Evolutionary conservation across 176 grass and related monocot species (phyloP), one percentile per base, ranked within the genome.

Genomic region (Eremochloa ophiuroides): DNA sequence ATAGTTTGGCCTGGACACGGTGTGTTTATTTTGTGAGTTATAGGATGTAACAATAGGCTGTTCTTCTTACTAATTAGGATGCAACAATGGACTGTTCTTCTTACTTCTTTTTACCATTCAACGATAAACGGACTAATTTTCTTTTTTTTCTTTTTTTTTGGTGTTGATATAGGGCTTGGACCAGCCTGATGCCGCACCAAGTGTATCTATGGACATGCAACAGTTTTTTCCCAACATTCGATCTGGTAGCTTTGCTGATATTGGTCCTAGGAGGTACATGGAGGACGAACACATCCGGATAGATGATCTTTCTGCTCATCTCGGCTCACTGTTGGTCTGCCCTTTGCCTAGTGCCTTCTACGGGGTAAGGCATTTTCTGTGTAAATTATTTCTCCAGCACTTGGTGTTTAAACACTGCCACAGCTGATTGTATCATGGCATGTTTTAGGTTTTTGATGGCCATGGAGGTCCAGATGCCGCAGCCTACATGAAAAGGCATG

Each of bases 271-370:
- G 82, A 90, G 79, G 29, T 89, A 90, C 80, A 99, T 99, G 96
- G 96, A 99, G 87, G 96, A 99, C 60, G 96, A 99, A 17, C 96
- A 99, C 73, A 95, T 99, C 31, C 75, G 96, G 27, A 95, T 99
- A 41, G 91, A 99, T 69, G 89, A 99, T 93, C 90, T 99, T 59
- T 88, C 88, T 7, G 80, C 91, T 62, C 90, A 95, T 83, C 84
- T 95, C 12, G 93, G 91, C 30, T 87, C 91, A 0, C 50, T 88
- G 26, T 60, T 98, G 74, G 60, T 76, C 35, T 99, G 92, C 64
- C 96, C 96, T 0, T 61, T 82, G n/a, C 96, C 96, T 62, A 95
- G 91, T 20, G 91, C 96, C 76, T 93, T 99, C 78, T 99, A 99
- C 78, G 96, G 93, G 80, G 96, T 93, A 90, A 61, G 78, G 63